phyloP scores from a whole-genome alignment of 2,329 filamentous ascomycete genomes.

The Aureobasidium zeae region DNA sequence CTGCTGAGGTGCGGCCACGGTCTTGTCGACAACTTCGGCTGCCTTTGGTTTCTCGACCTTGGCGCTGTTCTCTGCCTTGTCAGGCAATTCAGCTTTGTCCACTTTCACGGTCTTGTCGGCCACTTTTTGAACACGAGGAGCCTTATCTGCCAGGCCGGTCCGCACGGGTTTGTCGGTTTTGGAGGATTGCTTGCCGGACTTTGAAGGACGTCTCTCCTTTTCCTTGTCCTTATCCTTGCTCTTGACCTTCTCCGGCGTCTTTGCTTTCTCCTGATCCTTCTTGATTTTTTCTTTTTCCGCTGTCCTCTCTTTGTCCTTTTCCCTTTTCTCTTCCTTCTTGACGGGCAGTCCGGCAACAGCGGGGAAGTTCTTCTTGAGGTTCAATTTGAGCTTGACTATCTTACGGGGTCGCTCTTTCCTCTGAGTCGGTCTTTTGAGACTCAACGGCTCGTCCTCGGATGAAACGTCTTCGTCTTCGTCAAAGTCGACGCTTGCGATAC shows the following conservation, averaged over 20 bases:
- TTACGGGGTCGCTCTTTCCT: constrained; percentile 13
- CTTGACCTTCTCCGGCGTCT: constrained; percentile 24
- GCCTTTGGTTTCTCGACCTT: constrained; percentile 18
- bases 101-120: constrained; percentile 17
- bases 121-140: background rate
- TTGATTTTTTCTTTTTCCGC: background rate
- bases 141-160: constrained; percentile 15
- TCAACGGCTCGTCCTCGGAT: constrained; percentile 12
- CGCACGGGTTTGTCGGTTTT: constrained; percentile 16
- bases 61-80: constrained; percentile 11
- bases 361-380: constrained; percentile 15
- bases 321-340: constrained; percentile 13
- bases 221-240: constrained; percentile 22
- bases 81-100: constrained; percentile 3
- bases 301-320: constrained; percentile 16
- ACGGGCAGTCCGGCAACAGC: constrained; percentile 9
- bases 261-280: constrained; percentile 20
- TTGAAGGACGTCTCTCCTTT: constrained; percentile 21
- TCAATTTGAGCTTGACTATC: constrained; percentile 25
- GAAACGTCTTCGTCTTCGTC: constrained; percentile 42
- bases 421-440: constrained; percentile 18
- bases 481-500: constrained; percentile 38
- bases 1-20: constrained; percentile 1
- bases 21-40: constrained; percentile 12
- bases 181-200: constrained; percentile 16